Conservation (phyloP, 306 rosid species). For the Geum urbanum region DNA sequence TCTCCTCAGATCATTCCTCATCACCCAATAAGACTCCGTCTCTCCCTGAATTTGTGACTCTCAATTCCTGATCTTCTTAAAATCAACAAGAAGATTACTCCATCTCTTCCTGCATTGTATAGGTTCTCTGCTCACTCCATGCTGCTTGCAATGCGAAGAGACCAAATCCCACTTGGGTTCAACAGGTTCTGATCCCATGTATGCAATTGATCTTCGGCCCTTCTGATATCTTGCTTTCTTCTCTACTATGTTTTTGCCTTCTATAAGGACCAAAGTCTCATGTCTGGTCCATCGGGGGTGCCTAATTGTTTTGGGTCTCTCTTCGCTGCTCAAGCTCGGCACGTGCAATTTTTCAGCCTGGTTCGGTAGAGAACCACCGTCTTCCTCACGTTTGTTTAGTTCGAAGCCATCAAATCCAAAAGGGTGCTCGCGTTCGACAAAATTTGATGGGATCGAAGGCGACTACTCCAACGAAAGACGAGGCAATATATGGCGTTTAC, state of each 20-base stretch:
- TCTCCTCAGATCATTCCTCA: constrained; percentile 18
- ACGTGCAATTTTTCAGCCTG: background rate
- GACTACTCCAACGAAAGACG: background rate
- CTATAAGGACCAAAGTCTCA: constrained; percentile 12
- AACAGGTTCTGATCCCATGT: background rate
- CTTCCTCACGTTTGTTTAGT: background rate
- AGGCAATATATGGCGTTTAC: background rate
- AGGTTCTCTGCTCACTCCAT: background rate
- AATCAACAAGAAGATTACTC: constrained; percentile 21
- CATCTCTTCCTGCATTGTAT: constrained; percentile 19
- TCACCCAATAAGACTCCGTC: constrained; percentile 16
- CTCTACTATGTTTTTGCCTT: constrained; percentile 11
- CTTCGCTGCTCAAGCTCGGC: background rate
- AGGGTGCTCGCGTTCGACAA: constrained; percentile 6
- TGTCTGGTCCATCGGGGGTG: constrained; percentile 16
- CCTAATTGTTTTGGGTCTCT: background rate
- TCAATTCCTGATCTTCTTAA: constrained; percentile 19
- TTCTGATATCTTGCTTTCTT: background rate
- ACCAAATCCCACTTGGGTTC: constrained; percentile 24
- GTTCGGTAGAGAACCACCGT: background rate
- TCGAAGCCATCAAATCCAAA: background rate
- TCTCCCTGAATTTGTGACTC: background rate
- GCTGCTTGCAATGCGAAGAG: constrained; percentile 12
- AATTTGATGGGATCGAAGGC: background rate
- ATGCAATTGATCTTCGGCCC: background rate